Evolutionary conservation across 2,329 filamentous ascomycete genomes (phyloP).

Genomic region (Fusarium tanahbumbuense): DNA sequence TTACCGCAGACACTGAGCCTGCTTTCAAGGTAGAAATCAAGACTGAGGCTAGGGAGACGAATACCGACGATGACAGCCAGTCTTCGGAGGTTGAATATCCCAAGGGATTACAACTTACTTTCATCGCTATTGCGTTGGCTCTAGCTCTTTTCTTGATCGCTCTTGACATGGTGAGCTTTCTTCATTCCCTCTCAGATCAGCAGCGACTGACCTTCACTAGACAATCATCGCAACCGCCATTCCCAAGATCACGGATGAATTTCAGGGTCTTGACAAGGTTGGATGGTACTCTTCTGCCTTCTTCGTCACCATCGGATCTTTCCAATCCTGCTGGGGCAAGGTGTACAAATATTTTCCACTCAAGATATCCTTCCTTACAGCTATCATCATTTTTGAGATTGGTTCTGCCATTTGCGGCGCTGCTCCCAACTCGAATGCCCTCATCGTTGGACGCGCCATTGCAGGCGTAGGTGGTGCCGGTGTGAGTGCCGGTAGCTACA

Average conservation of each 20-base stretch:
- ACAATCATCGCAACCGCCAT: constrained; percentile 11
- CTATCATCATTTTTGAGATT: constrained; percentile 42
- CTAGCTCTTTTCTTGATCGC: constrained; percentile 8
- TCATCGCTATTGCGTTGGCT: constrained; percentile 4
- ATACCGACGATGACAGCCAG: background rate
- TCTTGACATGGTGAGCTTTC: constrained; percentile 1
- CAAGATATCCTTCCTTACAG: constrained; percentile 43
- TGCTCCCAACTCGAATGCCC: constrained; percentile 47
- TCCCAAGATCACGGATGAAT: constrained; percentile 33
- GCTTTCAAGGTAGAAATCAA: constrained; percentile 10
- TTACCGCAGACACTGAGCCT: background rate
- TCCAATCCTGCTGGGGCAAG: constrained; percentile 45
- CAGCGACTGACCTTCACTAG: background rate
- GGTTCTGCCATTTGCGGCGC: constrained; percentile 43
- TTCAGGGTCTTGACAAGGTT: constrained; percentile 56
- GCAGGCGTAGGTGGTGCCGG: constrained; percentile 53
- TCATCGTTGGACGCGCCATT: constrained; percentile 55
- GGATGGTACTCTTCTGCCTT: constrained; percentile 52
- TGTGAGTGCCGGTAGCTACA: constrained; percentile 50
- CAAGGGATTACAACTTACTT: background rate
- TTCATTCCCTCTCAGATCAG: background rate
- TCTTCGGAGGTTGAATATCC: constrained; percentile 8
- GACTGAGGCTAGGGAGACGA: constrained; percentile 4
- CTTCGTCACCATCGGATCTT: constrained; percentile 42
- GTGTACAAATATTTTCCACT: constrained; percentile 47